Evolutionary conservation across 768 basidiomycete genomes (phyloP).

Genomic region (Tulasnella sp.): DNA sequence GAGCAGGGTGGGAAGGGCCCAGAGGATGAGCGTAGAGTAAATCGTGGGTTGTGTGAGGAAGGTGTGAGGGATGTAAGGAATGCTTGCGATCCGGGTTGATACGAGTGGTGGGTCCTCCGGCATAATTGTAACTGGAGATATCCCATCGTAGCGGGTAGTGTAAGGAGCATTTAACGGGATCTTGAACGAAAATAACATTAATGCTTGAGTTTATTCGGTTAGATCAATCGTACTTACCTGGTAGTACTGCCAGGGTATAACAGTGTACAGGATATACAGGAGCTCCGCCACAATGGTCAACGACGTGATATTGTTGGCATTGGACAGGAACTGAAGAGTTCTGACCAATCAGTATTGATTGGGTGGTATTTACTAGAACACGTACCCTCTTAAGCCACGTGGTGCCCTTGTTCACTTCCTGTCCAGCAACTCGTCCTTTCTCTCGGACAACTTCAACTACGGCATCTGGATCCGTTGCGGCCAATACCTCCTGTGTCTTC

Average conservation of each 20-base stretch:
- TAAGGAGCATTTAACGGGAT: conserved; percentile 10
- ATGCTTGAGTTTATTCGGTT: neutral
- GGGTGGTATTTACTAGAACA: conserved; percentile 30
- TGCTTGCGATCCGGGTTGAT: conserved; percentile 15
- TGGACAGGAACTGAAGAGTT: conserved; percentile 44
- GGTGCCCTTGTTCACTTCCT: too few relatives aligned
- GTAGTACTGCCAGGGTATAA: conserved; percentile 41
- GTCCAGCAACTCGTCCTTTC: neutral
- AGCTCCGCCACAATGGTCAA: conserved; percentile 46
- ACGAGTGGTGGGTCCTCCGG: neutral
- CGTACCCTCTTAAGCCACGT: too few relatives aligned
- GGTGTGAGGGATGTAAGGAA: conserved; percentile 41
- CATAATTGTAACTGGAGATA: conserved; percentile 3
- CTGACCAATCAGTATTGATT: conserved; percentile 13
- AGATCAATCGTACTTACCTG: conserved; percentile 6
- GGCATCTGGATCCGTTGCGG: conserved; percentile 14
- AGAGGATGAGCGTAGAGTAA: conserved; percentile 44
- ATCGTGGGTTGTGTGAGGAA: conserved; percentile 40
- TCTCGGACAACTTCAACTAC: conserved; percentile 17
- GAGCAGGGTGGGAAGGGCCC: conserved; percentile 51
- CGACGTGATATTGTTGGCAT: conserved; percentile 50
- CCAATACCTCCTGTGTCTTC: conserved; percentile 15
- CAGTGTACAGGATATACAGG: conserved; percentile 39
- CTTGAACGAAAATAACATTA: neutral
- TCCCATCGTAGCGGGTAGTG: neutral